Base-by-base conservation (phyloP, 2,329 filamentous ascomycete species). In the Fusarium udum region DNA sequence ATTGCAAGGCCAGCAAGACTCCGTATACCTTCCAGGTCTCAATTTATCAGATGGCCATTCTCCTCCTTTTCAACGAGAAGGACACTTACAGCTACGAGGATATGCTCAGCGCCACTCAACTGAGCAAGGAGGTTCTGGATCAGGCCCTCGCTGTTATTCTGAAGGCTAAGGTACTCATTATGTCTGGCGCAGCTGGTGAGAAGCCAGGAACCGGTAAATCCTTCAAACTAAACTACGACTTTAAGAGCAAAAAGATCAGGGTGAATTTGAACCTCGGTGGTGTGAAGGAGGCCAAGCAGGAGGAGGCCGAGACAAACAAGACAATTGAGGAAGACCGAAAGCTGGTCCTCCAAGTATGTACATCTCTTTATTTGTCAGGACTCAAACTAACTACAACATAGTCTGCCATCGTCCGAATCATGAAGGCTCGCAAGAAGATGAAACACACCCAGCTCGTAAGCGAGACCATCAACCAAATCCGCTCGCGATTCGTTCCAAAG, bases 341-440 rank as follows among this genome's bases (percentile, higher is more conserved):
- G 84, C 87, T 99, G 69, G 89, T 99, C 67, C 93, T 98, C 81
- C 96, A 99, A 92, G 95, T 97, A 89, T 83, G 92, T 64, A n/a
- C 15, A 22, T 13, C 61, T 39, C 11, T 48, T 15, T 46, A n/a
- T 39, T 32, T 22, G 20, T 24, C 18, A 49, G 7, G 24, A 22
- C 14, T 31, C 34, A 31, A 56, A 39, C 79, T 82, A 77, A 83
- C 73, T 39, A 13, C 36, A 16, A 52, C 46, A 36, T 64, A 99
- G 95, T 98, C 96, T 71, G 95, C 95, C 31, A 98, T 99, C 82
- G 96, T 99, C 64, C 94, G 96, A 79, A 98, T 99, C 86, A 99
- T 99, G 96, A 99, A 99, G 87, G 97, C 95, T 7, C 92, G 96
- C 69, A 98, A 99, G 91, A 94, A 92, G 85, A 97, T 98, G 94